Evolutionary conservation across 2,329 filamentous ascomycete genomes (phyloP), one percentile per base, ranked within the genome.

Genomic region (Hypocreales sp.): DNA sequence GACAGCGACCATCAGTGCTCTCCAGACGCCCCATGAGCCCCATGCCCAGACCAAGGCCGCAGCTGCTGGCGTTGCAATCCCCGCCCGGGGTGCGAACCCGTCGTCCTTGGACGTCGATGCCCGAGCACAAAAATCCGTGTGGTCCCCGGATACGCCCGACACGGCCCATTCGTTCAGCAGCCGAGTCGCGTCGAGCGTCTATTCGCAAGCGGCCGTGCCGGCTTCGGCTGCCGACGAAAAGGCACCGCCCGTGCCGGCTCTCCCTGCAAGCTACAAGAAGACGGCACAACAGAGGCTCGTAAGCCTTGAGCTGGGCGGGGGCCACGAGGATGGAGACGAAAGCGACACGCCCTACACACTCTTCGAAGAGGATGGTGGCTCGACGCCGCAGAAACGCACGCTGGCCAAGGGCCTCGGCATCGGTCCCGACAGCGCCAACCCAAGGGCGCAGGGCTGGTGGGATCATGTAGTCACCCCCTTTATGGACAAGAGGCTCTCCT

Each of bases 391-490:
- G 17, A 52, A 53, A 31, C 55, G 55, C 5, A 37, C 46, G 21
- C 57, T 50, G 30, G 42, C 49, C 10, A 58, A 54, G 27, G 49
- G 45, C 7, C 41, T 47, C 7, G 43, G 46, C 25, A 26, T 55
- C 36, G 50, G 55, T 22, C 48, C 60, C 24, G 48, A 60, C 25
- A 68, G 65, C 22, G 68, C 66, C 16, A 63, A 58, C 22, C 64
- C 67, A 8, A 63, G 61, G 30, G 76, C 74, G 15, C 61, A 64
- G 33, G 79, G 79, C 13, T 84, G 79, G 78, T 84, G 79, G 79
- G 79, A 81, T 40, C 64, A 79, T 37, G 70, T 84, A 30, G 74
- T 67, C 7, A 79, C 78, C 1, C 79, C 79, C 0, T 83, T 83
- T 40, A 40, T 51, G 11, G 58, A 64, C 41, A 61, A 38, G 40